Evolutionary conservation across 805 yeast genomes (phyloP).

Genomic region (Yamadazyma scolyti): DNA sequence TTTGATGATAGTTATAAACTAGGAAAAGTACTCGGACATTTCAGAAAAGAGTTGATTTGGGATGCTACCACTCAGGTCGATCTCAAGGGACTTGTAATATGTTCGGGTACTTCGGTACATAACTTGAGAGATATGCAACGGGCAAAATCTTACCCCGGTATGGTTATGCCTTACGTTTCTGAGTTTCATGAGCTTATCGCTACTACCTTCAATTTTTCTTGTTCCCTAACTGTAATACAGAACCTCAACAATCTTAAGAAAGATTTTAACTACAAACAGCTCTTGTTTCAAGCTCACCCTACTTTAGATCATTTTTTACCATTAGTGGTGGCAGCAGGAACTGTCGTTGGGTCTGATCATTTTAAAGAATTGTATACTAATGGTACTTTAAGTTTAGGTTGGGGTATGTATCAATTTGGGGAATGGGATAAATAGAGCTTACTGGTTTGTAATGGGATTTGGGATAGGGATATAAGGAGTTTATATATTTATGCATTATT

Average conservation of each 20-base stretch:
- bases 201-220: constrained; percentile 18
- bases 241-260: constrained; percentile 12
- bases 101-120: constrained; percentile 81
- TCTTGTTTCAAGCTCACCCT: constrained; percentile 61
- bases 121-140: constrained; percentile 56
- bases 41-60: constrained; percentile 42
- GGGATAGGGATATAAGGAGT: too few species aligned
- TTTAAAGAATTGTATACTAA: constrained; percentile 46
- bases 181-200: constrained; percentile 50
- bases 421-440: not conserved
- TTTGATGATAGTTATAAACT: constrained; percentile 46
- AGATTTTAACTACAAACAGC: constrained; percentile 17
- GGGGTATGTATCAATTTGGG: constrained; percentile 62
- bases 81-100: constrained; percentile 44
- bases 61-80: constrained; percentile 21
- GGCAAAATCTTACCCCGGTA: constrained; percentile 6
- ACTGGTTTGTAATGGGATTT: too few species aligned
- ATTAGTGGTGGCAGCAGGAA: constrained; percentile 56
- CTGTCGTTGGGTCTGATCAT: constrained; percentile 38
- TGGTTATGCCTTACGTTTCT: constrained; percentile 43
- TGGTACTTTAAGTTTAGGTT: constrained; percentile 51
- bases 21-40: constrained; percentile 52
- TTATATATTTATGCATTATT: too few species aligned
- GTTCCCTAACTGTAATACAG: constrained; percentile 10
- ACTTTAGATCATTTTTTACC: constrained; percentile 75